These are phyloP conservation scores for Hippophae gyantsensis DNA, from an alignment of 306 rosid species.

Conservation along the genomic window DNA sequence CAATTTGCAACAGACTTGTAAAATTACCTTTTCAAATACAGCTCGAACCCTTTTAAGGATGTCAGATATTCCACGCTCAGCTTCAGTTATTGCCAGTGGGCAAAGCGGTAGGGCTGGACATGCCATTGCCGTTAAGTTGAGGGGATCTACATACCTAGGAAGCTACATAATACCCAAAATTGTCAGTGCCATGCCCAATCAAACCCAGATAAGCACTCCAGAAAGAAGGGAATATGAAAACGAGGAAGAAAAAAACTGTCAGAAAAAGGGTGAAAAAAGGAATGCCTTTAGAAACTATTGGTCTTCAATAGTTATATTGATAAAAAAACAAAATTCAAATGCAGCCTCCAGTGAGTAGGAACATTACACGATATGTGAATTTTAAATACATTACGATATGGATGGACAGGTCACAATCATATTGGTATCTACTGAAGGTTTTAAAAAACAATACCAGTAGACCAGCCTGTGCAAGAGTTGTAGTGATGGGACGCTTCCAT, in stretches of 20 bases:
- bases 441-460: slow-evolving; percentile 59
- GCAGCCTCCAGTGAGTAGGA: too few relatives aligned
- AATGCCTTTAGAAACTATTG: too few relatives aligned
- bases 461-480: slow-evolving; percentile 86
- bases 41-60: slow-evolving; percentile 85
- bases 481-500: slow-evolving; percentile 92
- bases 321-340: too few relatives aligned
- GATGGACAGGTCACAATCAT: slow-evolving; percentile 1
- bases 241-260: too few relatives aligned
- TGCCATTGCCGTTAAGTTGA: slow-evolving; percentile 92
- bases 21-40: slow-evolving; percentile 78
- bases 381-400: neutral
- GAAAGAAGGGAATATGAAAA: neutral
- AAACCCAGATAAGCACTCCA: neutral
- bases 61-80: slow-evolving; percentile 88
- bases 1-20: neutral
- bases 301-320: too few relatives aligned
- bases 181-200: slow-evolving; percentile 15
- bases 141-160: slow-evolving; percentile 86
- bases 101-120: slow-evolving; percentile 98
- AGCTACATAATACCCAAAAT: slow-evolving; percentile 38
- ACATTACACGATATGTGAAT: neutral
- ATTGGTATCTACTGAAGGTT: neutral
- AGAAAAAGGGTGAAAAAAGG: too few relatives aligned
- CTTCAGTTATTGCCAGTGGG: slow-evolving; percentile 93